A percentile compares a stretch with the other conserved stretches of the same genome.
These are phyloP conservation scores for Rhynchospora breviuscula DNA, from an alignment of 176 grass and related monocot species.

Conservation along the genomic window DNA sequence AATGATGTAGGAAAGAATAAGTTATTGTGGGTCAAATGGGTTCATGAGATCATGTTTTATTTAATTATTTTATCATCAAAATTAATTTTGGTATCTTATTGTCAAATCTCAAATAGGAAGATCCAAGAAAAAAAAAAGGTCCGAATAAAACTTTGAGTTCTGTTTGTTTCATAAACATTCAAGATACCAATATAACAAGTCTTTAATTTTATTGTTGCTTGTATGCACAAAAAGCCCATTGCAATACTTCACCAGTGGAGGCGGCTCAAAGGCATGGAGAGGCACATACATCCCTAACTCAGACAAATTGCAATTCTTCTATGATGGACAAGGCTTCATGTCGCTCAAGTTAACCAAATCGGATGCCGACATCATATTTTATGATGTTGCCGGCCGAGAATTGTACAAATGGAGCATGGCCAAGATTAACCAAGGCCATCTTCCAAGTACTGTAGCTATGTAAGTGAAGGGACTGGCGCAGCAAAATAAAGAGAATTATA, in stretches of 20 bases:
- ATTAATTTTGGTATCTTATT: no score
- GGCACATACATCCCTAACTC: constrained; percentile 42
- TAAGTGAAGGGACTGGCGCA: neutral
- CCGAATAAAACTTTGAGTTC: neutral
- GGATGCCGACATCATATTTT: constrained; percentile 40
- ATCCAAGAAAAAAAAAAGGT: no score
- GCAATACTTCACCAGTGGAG: constrained; percentile 69
- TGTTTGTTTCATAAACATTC: neutral
- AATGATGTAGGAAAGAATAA: no score
- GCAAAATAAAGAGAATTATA: neutral
- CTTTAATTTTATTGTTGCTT: neutral
- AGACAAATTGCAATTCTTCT: constrained; percentile 62
- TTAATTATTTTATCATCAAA: no score
- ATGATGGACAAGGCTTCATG: constrained; percentile 87
- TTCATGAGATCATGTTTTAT: no score
- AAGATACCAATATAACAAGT: neutral
- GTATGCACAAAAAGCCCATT: constrained; percentile 32
- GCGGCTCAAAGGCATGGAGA: constrained; percentile 77
- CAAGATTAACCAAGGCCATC: constrained; percentile 21
- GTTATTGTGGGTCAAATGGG: no score
- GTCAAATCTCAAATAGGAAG: no score
- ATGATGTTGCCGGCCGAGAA: constrained; percentile 42
- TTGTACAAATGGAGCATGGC: constrained; percentile 53
- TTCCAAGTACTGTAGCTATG: neutral
- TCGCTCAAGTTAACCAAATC: constrained; percentile 51